Evolutionary conservation across 2,329 filamentous ascomycete genomes (phyloP).

Genomic region (Pseudocercospora cruenta): DNA sequence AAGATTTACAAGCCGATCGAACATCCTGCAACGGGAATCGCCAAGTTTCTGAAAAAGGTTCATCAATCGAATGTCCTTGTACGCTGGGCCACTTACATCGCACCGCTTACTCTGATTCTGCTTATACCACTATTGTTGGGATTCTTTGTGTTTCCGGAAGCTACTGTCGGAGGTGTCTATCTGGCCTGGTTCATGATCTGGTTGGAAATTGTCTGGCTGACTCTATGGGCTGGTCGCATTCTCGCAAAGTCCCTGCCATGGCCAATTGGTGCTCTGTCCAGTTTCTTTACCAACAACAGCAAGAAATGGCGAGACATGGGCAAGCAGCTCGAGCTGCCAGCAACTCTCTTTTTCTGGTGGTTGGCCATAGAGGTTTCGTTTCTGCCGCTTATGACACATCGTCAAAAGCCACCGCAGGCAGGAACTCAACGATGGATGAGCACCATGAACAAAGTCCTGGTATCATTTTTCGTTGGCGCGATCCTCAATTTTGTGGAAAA

Average conservation of each 20-base stretch:
- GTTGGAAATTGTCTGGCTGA: constrained; percentile 91
- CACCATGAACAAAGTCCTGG: constrained; percentile 81
- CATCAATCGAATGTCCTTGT: constrained; percentile 69
- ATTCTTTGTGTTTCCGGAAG: constrained; percentile 57
- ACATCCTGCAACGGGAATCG: constrained; percentile 63
- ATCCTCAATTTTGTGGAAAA: constrained; percentile 87
- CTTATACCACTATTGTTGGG: constrained; percentile 71
- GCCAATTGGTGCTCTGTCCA: constrained; percentile 66
- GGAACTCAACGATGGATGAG: constrained; percentile 69
- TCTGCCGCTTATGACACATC: constrained; percentile 75
- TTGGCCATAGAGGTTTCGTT: constrained; percentile 85
- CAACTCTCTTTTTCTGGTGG: constrained; percentile 90
- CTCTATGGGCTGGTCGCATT: constrained; percentile 75
- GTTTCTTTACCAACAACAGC: constrained; percentile 78
- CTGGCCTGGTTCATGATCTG: constrained; percentile 93
- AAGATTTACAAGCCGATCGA: constrained; percentile 67
- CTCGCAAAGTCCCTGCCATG: constrained; percentile 67
- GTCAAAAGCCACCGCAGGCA: constrained; percentile 56
- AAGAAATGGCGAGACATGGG: constrained; percentile 95
- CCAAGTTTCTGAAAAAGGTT: constrained; percentile 66
- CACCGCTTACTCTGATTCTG: constrained; percentile 65
- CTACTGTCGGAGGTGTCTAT: constrained; percentile 71
- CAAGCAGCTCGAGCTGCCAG: constrained; percentile 79
- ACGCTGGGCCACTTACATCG: constrained; percentile 73
- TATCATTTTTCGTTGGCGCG: constrained; percentile 78